phyloP scores from a whole-genome alignment of 257 asterid genomes.

The Voacanga thouarsii region DNA sequence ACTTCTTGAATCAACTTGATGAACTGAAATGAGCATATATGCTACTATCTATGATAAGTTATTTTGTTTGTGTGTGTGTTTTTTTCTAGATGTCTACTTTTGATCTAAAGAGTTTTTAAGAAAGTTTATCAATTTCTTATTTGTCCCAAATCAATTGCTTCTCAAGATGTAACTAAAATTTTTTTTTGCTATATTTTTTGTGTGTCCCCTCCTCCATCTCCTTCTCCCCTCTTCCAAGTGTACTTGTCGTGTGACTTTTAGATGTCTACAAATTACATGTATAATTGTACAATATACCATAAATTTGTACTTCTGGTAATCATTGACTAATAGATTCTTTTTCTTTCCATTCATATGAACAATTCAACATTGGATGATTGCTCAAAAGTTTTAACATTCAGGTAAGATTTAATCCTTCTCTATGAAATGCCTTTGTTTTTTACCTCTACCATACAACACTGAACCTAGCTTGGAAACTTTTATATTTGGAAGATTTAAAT shows the following conservation, averaged over 20 bases:
- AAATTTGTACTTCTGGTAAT: too few relatives aligned
- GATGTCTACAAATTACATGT: neutral
- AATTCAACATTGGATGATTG: slow-evolving; percentile 17
- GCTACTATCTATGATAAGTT: neutral
- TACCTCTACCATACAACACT: neutral
- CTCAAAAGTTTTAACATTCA: slow-evolving; percentile 40
- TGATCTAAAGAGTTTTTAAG: neutral
- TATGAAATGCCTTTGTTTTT: neutral
- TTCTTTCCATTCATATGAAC: too few relatives aligned
- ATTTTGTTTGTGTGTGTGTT: neutral
- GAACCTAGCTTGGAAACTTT: neutral
- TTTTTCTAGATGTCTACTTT: neutral
- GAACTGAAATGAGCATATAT: slow-evolving; percentile 57
- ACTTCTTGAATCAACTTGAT: slow-evolving; percentile 49
- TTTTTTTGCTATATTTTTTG: neutral
- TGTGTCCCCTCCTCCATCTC: too few relatives aligned
- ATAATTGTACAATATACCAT: slow-evolving; percentile 19
- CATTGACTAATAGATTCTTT: too few relatives aligned
- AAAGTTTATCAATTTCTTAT: neutral
- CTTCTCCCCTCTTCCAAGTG: neutral
- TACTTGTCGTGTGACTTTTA: neutral
- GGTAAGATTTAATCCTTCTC: slow-evolving; percentile 34
- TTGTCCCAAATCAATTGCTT: slow-evolving; percentile 39
- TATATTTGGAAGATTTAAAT: too few relatives aligned
- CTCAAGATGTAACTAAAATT: slow-evolving; percentile 40